Base-by-base conservation (phyloP, 1,284 basidiomycete genomes). In the Omphalotus olearius region DNA sequence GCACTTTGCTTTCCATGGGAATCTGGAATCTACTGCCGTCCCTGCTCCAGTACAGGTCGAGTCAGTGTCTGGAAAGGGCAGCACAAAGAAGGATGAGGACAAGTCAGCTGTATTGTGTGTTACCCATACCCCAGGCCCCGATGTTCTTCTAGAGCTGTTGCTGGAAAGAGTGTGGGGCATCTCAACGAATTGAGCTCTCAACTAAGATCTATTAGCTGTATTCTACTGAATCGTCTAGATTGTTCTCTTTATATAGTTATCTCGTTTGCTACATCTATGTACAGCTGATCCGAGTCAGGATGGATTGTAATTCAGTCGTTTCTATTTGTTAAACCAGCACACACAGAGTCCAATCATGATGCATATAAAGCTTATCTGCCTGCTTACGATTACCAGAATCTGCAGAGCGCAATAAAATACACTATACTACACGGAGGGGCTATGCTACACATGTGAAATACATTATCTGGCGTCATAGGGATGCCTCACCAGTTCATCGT, bases 401-500 rank as follows among this genome's bases (percentile, higher is more conserved):
- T 38, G 45, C 36, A 11, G 6, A 28, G 13, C 25, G 28, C 23
- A 20, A 37, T 45, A 47, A 46, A 18, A 40, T 17, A 43, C 28
- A 44, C 25, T 18, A 50, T 50, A 20, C 7, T 50, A 50, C 48
- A 43, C 5, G 14, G 4, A 43, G 25, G 7, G 30, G 16, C 7
- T 48, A 50, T 43, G 23, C 17, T 36, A 36, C 17, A 48, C 17
- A 48, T 18, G 39, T 38, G 47, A 30, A 33, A 40, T 41, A 50
- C n/a, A 28, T 16, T 33, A 51, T 17, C 20, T 38, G n/a, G 42
- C 35, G 60, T 87, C 85, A 59, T 83, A 93, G n/a, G 93, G 92
- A 68, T 97, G 94, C 52, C 81, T 81, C 36, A 93, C 91, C 16
- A 97, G 81, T 65, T 94, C 91, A 46, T 91, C 85, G 62, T 96